Conservation (phyloP, 345 rosid genomes). For the Isatis tinctoria region DNA sequence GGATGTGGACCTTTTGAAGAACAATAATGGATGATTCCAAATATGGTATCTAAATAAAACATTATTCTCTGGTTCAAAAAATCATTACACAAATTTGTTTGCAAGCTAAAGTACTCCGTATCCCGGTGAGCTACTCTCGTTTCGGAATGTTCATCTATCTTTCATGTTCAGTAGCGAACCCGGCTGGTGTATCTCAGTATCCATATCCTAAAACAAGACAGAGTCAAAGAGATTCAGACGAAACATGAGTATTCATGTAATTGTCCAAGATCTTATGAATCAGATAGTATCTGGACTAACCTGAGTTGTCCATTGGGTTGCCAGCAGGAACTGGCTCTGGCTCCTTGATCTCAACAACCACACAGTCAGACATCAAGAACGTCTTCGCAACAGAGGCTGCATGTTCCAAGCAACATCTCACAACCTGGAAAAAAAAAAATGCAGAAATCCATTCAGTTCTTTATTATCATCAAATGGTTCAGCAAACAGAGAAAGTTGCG, state of each 20-base stretch:
- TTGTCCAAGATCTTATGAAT: not conserved
- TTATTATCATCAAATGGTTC: not conserved
- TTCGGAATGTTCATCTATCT: not conserved
- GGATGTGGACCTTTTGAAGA: not conserved
- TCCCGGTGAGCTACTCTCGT: conserved; percentile 22
- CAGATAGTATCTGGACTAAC: conserved; percentile 31
- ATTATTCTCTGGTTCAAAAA: conserved; percentile 8
- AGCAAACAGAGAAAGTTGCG: not conserved
- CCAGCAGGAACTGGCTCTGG: conserved; percentile 62
- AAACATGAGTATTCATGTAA: conserved; percentile 4
- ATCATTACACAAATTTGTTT: conserved; percentile 1
- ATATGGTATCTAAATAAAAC: not conserved
- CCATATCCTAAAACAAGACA: conserved; percentile 27
- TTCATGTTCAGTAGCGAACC: not conserved
- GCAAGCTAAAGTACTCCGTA: conserved; percentile 15
- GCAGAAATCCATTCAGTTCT: not conserved
- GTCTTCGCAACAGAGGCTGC: conserved; percentile 91
- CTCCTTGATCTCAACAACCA: conserved; percentile 92
- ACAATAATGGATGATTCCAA: not conserved
- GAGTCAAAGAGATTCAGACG: not conserved
- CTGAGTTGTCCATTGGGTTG: conserved; percentile 94
- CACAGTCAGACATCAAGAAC: conserved; percentile 96
- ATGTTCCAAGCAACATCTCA: conserved; percentile 94
- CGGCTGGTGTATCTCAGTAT: conserved; percentile 1
- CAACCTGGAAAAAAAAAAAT: conserved; percentile 56